phyloP scores from a whole-genome alignment of 495 filamentous ascomycete genomes.

The Talaromyces liani region DNA sequence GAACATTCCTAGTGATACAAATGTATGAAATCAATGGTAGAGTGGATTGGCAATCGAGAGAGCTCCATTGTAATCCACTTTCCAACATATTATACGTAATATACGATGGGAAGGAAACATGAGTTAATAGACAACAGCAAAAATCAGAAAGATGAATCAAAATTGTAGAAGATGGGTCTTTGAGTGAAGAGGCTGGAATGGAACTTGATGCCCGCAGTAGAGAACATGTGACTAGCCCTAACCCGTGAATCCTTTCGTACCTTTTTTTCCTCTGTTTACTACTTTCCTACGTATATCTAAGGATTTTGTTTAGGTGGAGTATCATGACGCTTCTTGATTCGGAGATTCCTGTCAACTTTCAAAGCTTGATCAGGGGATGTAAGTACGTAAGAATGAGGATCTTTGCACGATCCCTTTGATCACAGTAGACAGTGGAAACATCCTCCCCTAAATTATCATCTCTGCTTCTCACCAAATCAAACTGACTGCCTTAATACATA shows the following conservation, averaged over 20 bases:
- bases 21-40: neutral
- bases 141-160: neutral
- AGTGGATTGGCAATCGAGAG: neutral
- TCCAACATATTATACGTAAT: neutral
- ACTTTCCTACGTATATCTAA: neutral
- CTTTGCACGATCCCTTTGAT: neutral
- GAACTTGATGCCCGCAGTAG: neutral
- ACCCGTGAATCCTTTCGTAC: neutral
- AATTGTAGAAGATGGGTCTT: neutral
- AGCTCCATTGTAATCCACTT: neutral
- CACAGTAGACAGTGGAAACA: neutral
- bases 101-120: no score
- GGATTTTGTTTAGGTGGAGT: neutral
- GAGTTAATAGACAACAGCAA: neutral
- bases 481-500: neutral
- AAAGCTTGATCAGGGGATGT: neutral
- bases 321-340: neutral
- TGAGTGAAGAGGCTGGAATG: neutral
- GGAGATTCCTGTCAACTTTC: neutral
- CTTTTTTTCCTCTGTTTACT: neutral
- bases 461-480: neutral
- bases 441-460: neutral
- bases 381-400: neutral
- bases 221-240: neutral
- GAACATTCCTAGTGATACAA: constrained; percentile 5